Percentiles rank a stretch among this genome's conserved stretches.
These are phyloP conservation scores for Albatrellus sp. DNA, from an alignment of 1,284 basidiomycete genomes.

Conservation along the genomic window DNA sequence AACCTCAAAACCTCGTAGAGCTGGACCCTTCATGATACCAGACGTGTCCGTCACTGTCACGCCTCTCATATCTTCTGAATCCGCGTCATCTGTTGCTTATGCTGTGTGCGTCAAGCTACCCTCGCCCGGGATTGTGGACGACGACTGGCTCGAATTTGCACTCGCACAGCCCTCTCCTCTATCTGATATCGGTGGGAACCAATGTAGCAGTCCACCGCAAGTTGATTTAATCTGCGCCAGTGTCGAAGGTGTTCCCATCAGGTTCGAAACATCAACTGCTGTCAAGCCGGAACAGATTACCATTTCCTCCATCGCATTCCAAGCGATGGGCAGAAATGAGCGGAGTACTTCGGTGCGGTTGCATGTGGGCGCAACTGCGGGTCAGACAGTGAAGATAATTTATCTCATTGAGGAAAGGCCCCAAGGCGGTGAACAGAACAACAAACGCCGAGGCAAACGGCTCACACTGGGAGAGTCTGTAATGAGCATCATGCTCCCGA, in stretches of 20 bases:
- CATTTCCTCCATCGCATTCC: constrained; percentile 29
- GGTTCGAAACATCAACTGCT: constrained; percentile 36
- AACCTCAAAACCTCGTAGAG: constrained; percentile 27
- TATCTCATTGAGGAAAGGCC: constrained; percentile 35
- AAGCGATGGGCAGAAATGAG: constrained; percentile 36
- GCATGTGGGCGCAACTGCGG: constrained; percentile 35
- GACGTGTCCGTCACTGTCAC: constrained; percentile 42
- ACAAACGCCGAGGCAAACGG: constrained; percentile 14
- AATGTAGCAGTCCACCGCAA: constrained; percentile 20
- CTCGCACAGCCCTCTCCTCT: constrained; percentile 28
- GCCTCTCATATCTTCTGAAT: constrained; percentile 24
- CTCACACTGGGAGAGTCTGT: constrained; percentile 21
- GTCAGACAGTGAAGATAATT: constrained; percentile 45
- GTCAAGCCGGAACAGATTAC: constrained; percentile 23
- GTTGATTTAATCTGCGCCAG: constrained; percentile 47
- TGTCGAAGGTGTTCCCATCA: constrained; percentile 51
- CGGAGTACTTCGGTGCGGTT: constrained; percentile 59
- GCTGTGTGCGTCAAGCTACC: constrained; percentile 45
- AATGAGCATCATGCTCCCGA: constrained; percentile 47
- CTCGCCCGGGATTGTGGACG: constrained; percentile 40
- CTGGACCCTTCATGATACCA: constrained; percentile 52
- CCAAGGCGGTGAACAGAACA: constrained; percentile 12
- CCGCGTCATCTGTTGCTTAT: constrained; percentile 31
- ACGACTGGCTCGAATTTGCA: constrained; percentile 71
- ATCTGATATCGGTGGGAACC: constrained; percentile 1